These are phyloP conservation scores for Ganoderma resinaceum DNA, from an alignment of 1,284 basidiomycete species.

Conservation along the genomic window DNA sequence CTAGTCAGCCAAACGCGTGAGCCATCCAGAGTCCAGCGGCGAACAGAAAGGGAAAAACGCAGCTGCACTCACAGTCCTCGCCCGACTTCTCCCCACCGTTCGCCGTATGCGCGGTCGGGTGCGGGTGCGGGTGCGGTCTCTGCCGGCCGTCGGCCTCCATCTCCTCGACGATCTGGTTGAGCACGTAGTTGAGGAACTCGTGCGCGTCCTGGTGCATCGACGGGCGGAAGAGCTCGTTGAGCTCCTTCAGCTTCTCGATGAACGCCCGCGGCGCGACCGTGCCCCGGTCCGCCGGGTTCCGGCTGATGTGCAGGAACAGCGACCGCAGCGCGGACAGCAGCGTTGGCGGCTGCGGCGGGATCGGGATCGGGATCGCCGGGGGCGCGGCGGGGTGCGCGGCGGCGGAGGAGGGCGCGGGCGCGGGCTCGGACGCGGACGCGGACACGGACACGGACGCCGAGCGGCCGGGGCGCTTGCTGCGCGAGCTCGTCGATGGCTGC, in stretches of 20 bases:
- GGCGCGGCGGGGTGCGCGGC: constrained; percentile 32
- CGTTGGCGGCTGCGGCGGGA: constrained; percentile 72
- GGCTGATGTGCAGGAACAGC: constrained; percentile 86
- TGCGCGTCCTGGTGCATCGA: constrained; percentile 96
- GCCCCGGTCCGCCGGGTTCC: constrained; percentile 78
- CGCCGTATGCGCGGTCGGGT: too few relatives aligned
- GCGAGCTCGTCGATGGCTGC: constrained; percentile 39
- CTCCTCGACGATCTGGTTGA: constrained; percentile 95
- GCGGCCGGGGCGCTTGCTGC: constrained; percentile 38
- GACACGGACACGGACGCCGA: constrained; percentile 35
- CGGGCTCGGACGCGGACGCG: constrained; percentile 32
- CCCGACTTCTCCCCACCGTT: constrained; percentile 42
- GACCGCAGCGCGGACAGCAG: constrained; percentile 91
- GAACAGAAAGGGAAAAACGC: neutral
- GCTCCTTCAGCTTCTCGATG: constrained; percentile 88
- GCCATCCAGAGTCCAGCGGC: constrained; percentile 1
- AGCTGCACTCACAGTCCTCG: constrained; percentile 63
- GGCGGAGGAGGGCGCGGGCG: constrained; percentile 18
- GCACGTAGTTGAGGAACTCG: constrained; percentile 94
- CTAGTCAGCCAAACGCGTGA: constrained; percentile 41
- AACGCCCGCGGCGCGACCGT: constrained; percentile 88
- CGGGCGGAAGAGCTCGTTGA: constrained; percentile 87
- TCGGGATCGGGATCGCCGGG: constrained; percentile 54
- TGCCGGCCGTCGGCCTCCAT: constrained; percentile 76
- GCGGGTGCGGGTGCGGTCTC: constrained; percentile 18